phyloP scores from a whole-genome alignment of 2,329 filamentous ascomycete species.

The Fusarium sp. region DNA sequence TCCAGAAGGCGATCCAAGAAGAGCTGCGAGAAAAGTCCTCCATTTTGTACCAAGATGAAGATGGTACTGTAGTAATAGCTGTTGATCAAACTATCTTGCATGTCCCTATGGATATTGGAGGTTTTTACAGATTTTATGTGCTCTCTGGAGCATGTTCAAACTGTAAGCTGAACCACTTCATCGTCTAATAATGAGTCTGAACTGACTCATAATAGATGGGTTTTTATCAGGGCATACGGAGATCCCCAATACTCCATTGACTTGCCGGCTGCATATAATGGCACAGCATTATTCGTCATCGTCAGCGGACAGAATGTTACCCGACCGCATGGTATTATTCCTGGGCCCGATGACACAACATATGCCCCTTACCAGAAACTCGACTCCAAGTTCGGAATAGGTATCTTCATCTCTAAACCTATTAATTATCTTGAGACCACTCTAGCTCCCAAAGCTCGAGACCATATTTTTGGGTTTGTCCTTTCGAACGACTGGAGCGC shows the following conservation, averaged over 20 bases:
- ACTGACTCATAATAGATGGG: neutral
- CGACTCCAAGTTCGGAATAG: neutral
- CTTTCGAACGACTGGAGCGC: neutral
- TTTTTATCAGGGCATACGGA: neutral
- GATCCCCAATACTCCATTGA: neutral
- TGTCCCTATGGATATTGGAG: neutral
- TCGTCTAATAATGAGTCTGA: rapidly evolving
- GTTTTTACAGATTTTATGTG: neutral
- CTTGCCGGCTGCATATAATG: neutral
- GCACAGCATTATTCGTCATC: neutral
- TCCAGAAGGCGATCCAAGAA: neutral
- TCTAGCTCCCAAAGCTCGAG: neutral
- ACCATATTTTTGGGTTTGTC: neutral
- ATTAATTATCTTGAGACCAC: neutral
- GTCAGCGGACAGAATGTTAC: neutral
- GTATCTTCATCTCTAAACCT: neutral
- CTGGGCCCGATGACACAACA: rapidly evolving
- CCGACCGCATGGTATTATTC: neutral
- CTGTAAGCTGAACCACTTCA: rapidly evolving
- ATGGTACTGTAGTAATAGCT: rapidly evolving
- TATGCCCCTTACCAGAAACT: neutral
- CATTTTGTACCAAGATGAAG: rapidly evolving
- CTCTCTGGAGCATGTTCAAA: neutral
- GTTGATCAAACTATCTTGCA: neutral
- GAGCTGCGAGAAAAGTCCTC: neutral